Evolutionary conservation across 2,329 filamentous ascomycete genomes (phyloP).

Genomic region (Penicillium janthinellum): DNA sequence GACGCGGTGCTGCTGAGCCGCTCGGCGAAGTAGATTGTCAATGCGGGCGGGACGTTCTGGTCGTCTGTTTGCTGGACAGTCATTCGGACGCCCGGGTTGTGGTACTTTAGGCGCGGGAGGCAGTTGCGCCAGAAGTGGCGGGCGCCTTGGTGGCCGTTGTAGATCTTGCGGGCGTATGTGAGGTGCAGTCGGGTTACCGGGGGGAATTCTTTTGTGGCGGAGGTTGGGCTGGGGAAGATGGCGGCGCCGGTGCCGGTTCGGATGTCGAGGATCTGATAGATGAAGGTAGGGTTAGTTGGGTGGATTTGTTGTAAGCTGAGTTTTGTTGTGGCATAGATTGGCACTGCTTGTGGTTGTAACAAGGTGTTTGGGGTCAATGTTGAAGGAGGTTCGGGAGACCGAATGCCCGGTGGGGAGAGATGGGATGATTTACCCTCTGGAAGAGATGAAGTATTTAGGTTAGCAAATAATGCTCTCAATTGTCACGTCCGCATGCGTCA

Average conservation of each 20-base stretch:
- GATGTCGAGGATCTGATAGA: conserved; percentile 67
- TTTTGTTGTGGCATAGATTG: not conserved
- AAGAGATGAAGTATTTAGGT: conserved; percentile 23
- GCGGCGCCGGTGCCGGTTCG: conserved; percentile 82
- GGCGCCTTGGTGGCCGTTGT: conserved; percentile 42
- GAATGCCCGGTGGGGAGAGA: not conserved
- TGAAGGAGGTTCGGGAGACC: conserved; percentile 6
- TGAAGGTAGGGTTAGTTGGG: not conserved
- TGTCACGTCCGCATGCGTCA: not conserved
- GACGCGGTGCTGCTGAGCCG: conserved; percentile 31
- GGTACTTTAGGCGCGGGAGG: conserved; percentile 86
- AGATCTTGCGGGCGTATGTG: conserved; percentile 47
- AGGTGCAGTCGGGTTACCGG: conserved; percentile 47
- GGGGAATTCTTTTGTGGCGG: conserved; percentile 37
- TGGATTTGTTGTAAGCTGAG: not conserved
- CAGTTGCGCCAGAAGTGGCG: conserved; percentile 88
- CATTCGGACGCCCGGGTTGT: conserved; percentile 86
- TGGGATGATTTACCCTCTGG: conserved; percentile 32
- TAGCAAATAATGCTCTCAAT: conserved; percentile 2
- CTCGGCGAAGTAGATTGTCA: conserved; percentile 48
- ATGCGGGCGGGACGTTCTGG: conserved; percentile 45
- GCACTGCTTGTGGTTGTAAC: not conserved
- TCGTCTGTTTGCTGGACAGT: conserved; percentile 70
- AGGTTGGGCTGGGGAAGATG: conserved; percentile 61
- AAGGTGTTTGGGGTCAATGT: not conserved